Conservation (phyloP, 257 asterid species). For the Solanum phureja region DNA sequence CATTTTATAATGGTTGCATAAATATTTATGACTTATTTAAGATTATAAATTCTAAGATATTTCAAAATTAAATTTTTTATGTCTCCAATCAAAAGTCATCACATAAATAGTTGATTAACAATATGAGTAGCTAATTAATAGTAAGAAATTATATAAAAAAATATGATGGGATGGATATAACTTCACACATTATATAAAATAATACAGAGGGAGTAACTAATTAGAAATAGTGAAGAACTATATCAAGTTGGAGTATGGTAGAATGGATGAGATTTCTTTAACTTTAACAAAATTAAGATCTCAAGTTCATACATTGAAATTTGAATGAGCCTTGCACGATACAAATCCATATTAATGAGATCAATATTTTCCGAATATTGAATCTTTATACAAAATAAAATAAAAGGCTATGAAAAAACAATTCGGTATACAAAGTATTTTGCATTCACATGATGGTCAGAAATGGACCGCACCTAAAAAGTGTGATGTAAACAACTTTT, state of each 20-base stretch:
- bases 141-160: background rate
- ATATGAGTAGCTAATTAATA: background rate
- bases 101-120: background rate
- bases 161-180: background rate
- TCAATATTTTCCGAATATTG: background rate
- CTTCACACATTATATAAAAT: background rate
- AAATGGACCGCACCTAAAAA: background rate
- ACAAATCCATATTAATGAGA: background rate
- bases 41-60: background rate
- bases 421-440: background rate
- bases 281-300: background rate
- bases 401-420: background rate
- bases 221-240: background rate
- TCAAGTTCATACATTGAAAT: background rate
- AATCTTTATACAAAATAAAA: background rate
- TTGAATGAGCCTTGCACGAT: background rate
- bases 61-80: background rate
- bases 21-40: background rate
- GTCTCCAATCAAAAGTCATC: accelerated
- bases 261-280: background rate
- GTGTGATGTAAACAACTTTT: background rate
- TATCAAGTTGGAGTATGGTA: background rate
- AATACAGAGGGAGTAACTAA: background rate
- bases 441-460: accelerated
- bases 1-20: background rate